Evolutionary conservation across 371 early-diverging fungal species (phyloP), one percentile per base, ranked within the genome.

Genomic region (Dinochytrium kinnereticum): DNA sequence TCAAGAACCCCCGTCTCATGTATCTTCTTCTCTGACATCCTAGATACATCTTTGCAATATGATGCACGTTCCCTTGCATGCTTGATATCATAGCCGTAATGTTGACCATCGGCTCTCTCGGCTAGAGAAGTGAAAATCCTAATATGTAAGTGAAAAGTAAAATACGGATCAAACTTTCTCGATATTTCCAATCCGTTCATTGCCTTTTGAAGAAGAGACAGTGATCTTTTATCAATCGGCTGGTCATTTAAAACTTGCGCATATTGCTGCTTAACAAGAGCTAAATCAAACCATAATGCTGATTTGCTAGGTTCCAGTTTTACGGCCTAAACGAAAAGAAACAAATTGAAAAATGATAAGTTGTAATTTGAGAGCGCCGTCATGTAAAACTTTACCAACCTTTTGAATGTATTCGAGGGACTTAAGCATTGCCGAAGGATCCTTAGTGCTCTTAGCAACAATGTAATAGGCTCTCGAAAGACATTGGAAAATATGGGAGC

Each of bases 381-480:
- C n/a, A n/a, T n/a, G n/a, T n/a, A n/a, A n/a, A n/a, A n/a, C n/a
- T n/a, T n/a, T n/a, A 51, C 37, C 19, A 83, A 90, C 90, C 53
- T 81, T 80, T 77, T 91, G 82, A 1, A 91, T 86, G 71, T 84
- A 89, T 10, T 78, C 69, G 5, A 94, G 75, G 3, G 95, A 88
- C 65, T 84, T 73, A 1, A 85, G 84, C 93, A 95, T 92, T 34
- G 84, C 78, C 21, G 79, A 82, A 1, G 87, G 84, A 69, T 90
- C 89, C 83, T 94, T 94, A 17, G 88, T 88, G 0, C 84, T 76
- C 78, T 92, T 93, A 30, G 91, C 93, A 7, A 90, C 75, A 65
- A 94, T 88, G 75, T 92, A 97, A 72, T 93, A 87, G 2, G 94
- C 92, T 59, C 94, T 88, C 7, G 94, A 92, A 31, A 95, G 86